Percentiles rank a stretch among this genome's conserved stretches.
These are phyloP conservation scores for Malassezia caprae DNA, from an alignment of 1,284 basidiomycete species.

Conservation along the genomic window DNA sequence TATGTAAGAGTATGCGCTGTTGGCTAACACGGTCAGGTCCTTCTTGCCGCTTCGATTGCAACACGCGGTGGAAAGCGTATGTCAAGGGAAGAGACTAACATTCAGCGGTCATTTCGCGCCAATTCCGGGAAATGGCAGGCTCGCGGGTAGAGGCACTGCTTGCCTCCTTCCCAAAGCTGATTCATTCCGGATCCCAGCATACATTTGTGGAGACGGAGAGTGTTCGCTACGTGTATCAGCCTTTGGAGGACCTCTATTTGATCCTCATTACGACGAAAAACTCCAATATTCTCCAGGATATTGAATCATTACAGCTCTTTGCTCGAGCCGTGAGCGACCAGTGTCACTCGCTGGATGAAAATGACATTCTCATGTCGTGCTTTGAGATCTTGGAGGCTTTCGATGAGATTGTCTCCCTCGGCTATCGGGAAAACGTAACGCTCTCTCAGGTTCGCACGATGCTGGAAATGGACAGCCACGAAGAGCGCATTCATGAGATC, in stretches of 20 bases:
- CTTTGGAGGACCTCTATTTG: slow-evolving; percentile 94
- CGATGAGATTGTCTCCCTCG: slow-evolving; percentile 88
- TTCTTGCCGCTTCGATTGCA: slow-evolving; percentile 83
- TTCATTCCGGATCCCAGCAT: slow-evolving; percentile 92
- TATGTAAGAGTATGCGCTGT: slow-evolving; percentile 1
- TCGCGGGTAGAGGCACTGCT: slow-evolving; percentile 88
- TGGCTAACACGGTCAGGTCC: slow-evolving; percentile 57
- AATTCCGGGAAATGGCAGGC: slow-evolving; percentile 86
- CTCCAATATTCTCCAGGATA: slow-evolving; percentile 96
- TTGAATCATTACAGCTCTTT: slow-evolving; percentile 86
- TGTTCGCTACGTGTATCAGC: slow-evolving; percentile 88
- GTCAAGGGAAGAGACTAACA: slow-evolving; percentile 21
- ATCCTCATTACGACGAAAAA: slow-evolving; percentile 96
- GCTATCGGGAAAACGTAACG: slow-evolving; percentile 87
- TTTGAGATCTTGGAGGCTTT: slow-evolving; percentile 92
- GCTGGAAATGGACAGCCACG: slow-evolving; percentile 96
- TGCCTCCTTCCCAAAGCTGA: slow-evolving; percentile 92
- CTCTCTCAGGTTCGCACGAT: slow-evolving; percentile 82
- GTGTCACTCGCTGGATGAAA: slow-evolving; percentile 64
- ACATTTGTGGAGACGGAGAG: slow-evolving; percentile 59
- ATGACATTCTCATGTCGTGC: slow-evolving; percentile 79
- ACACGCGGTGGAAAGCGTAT: slow-evolving; percentile 82
- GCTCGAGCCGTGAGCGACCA: slow-evolving; percentile 87
- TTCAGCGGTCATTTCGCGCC: slow-evolving; percentile 85
- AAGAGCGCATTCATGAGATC: slow-evolving; percentile 99